Percentiles rank a stretch among this genome's conserved stretches.
Evolutionary conservation across 768 basidiomycete genomes (phyloP).

Genomic region (Tylopilus vinaceipallidus): DNA sequence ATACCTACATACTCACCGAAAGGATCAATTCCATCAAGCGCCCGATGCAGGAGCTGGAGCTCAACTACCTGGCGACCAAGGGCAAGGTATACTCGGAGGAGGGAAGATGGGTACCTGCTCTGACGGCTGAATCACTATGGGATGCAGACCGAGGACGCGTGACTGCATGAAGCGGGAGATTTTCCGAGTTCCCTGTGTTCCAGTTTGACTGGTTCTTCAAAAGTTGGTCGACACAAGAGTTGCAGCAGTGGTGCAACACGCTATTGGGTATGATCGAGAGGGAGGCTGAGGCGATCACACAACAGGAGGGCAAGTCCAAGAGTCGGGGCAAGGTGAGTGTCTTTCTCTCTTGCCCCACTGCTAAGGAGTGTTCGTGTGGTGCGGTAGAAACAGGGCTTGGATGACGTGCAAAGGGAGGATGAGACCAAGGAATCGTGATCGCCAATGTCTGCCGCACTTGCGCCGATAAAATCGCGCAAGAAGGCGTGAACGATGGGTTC

Average conservation of each 20-base stretch:
- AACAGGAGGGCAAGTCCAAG: constrained; percentile 66
- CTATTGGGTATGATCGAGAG: constrained; percentile 89
- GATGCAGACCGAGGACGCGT: constrained; percentile 84
- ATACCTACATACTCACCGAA: constrained; percentile 66
- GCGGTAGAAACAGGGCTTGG: constrained; percentile 66
- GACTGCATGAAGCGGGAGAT: constrained; percentile 97
- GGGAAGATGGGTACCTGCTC: constrained; percentile 94
- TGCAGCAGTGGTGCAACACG: constrained; percentile 86
- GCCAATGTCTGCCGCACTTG: constrained; percentile 53
- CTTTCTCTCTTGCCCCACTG: not conserved
- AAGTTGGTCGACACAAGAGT: constrained; percentile 85
- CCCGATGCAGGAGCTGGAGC: constrained; percentile 96
- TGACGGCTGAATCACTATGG: constrained; percentile 90
- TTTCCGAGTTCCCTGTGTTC: constrained; percentile 95
- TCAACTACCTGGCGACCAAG: constrained; percentile 93
- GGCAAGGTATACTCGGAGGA: constrained; percentile 97
- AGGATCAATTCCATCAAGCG: constrained; percentile 83
- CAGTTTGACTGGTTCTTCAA: constrained; percentile 99
- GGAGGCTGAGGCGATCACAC: constrained; percentile 68
- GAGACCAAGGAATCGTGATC: constrained; percentile 54
- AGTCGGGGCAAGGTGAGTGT: constrained; percentile 63
- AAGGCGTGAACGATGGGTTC: no score
- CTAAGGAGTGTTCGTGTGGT: no score
- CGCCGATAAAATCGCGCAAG: constrained; percentile 60
- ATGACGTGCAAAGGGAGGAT: constrained; percentile 56